phyloP scores from a whole-genome alignment of 73 alveolate genomes.

The Breviolum minutum region DNA sequence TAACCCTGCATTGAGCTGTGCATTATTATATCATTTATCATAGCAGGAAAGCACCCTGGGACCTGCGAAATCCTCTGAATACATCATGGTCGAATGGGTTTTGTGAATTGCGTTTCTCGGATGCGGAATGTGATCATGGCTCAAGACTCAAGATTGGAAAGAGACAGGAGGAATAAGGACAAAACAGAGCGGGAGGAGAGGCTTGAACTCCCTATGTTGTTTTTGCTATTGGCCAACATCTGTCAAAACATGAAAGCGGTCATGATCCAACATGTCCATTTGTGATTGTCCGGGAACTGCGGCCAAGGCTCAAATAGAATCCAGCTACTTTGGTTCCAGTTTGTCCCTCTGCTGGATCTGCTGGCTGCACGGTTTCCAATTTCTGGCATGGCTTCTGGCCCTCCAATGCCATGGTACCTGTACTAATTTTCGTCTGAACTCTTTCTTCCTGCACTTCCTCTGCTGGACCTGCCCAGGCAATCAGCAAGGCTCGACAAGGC shows the following conservation, averaged over 20 bases:
- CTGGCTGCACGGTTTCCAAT: background rate
- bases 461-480: background rate
- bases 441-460: background rate
- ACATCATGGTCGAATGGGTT: too few relatives aligned
- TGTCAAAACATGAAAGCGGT: background rate
- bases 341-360: background rate
- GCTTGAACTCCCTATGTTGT: too few relatives aligned
- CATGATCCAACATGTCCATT: background rate
- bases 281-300: background rate
- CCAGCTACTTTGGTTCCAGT: slow-evolving; percentile 47
- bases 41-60: too few relatives aligned
- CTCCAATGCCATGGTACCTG: background rate
- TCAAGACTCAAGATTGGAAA: background rate
- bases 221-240: too few relatives aligned
- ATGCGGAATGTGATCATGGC: too few relatives aligned
- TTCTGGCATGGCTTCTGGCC: background rate
- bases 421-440: background rate
- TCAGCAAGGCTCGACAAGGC: background rate
- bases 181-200: too few relatives aligned
- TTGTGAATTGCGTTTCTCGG: too few relatives aligned
- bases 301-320: slow-evolving; percentile 78
- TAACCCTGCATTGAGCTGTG: background rate
- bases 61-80: too few relatives aligned
- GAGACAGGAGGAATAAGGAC: background rate
- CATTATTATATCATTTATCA: background rate